Evolutionary conservation across 257 asterid species (phyloP), one percentile per base, ranked within the genome.

Genomic region (Hygrophila difformis): DNA sequence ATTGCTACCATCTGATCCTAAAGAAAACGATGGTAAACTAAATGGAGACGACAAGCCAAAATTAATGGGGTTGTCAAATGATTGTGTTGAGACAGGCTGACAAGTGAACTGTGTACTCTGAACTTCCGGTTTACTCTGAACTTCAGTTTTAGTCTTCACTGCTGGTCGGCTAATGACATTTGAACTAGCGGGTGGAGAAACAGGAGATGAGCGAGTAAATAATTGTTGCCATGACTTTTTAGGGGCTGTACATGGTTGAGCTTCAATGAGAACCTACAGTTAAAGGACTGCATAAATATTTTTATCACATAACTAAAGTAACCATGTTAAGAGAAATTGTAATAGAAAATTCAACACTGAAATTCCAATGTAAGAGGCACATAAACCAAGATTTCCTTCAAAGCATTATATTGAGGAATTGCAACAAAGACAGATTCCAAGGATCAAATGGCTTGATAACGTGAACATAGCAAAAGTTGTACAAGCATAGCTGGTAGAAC

Each of bases 201-300:
- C 63, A 49, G 82, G 23, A 33, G 93, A 57, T 52, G 98, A 85
- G 33, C 93, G 92, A 12, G 94, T 65, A 53, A 89, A 89, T 59
- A 89, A 66, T 62, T 85, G 98, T 55, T 85, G 96, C 98, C 98
- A 89, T 22, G 98, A 82, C 61, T 82, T 85, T 72, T 85, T 82
- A 60, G 96, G 92, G 53, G 82, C 76, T 60, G 82, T 59, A 60
- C 60, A 60, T 47, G 73, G 68, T 61, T 66, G 93, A 65, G 88
- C 62, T 44, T 78, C 96, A 61, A 64, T 54, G 50, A 66, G 70
- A 59, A 72, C 87, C 99, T 91, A 91, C 60, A 67, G 55, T 13
- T 31, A 58, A 61, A 54, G 18, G 51, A 49, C 14, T 34, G 22
- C 28, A 62, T 55, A 47, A 58, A 28, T 37, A 8, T 26, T 33